Percentiles rank a stretch among this genome's conserved stretches.
phyloP scores from a whole-genome alignment of 129 eudicot genomes.

The Pulicaria dysenterica region DNA sequence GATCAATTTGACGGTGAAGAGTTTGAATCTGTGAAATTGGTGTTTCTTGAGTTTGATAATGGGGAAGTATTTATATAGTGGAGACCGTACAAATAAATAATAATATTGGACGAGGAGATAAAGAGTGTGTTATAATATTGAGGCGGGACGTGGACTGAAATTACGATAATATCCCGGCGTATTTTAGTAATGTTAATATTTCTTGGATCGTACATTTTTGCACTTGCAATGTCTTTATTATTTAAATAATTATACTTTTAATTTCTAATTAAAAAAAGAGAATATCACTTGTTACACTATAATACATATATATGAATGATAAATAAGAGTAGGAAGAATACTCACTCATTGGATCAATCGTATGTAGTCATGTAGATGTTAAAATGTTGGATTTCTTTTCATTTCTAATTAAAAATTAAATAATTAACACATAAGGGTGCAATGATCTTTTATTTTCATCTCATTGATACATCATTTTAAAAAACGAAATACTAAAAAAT shows the following conservation, averaged over 20 bases:
- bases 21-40: constrained; percentile 11
- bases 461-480: too few species aligned
- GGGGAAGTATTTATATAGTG: constrained; percentile 26
- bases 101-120: constrained; percentile 8
- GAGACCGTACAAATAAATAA: constrained; percentile 15
- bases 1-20: not conserved
- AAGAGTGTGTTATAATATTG: constrained; percentile 19
- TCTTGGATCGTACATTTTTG: constrained; percentile 29
- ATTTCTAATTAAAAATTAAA: too few species aligned
- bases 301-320: too few species aligned
- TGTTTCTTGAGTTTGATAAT: constrained; percentile 4
- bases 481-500: too few species aligned
- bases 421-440: too few species aligned
- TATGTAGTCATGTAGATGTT: too few species aligned
- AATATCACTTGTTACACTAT: not conserved
- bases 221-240: not conserved
- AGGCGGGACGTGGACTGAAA: constrained; percentile 27
- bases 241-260: not conserved
- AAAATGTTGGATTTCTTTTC: too few species aligned
- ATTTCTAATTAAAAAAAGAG: not conserved
- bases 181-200: not conserved
- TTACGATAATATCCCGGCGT: constrained; percentile 21
- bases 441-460: too few species aligned
- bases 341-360: too few species aligned
- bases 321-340: too few species aligned